Evolutionary conservation across 2,329 filamentous ascomycete species (phyloP).

Genomic region (Alternaria angustiovoidea): DNA sequence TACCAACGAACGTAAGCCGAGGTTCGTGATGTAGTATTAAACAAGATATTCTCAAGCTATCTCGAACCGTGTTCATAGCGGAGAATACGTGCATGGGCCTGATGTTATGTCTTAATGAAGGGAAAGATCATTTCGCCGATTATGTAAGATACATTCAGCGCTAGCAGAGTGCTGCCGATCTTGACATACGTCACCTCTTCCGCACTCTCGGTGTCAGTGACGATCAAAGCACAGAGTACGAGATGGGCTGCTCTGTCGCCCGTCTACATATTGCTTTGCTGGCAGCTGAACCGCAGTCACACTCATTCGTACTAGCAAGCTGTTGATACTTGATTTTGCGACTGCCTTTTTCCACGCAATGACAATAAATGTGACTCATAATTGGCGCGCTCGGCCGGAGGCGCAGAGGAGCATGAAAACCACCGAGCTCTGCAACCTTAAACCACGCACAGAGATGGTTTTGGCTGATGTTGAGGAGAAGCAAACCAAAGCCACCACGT

Average conservation of each 20-base stretch:
- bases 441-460: not conserved
- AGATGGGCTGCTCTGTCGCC: not conserved
- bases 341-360: not conserved
- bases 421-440: not conserved
- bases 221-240: not conserved
- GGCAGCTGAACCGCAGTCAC: not conserved
- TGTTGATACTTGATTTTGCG: not conserved
- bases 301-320: not conserved
- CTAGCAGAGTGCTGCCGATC: not conserved
- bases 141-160: not conserved
- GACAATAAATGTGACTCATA: not conserved
- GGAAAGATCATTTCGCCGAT: not conserved
- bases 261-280: too few relatives aligned
- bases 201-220: not conserved
- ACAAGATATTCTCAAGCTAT: not conserved
- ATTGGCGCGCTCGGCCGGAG: not conserved
- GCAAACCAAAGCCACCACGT: not conserved
- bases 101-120: not conserved
- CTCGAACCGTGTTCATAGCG: not conserved
- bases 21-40: not conserved
- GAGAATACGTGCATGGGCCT: not conserved
- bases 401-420: not conserved
- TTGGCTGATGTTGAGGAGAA: slow-evolving; percentile 2
- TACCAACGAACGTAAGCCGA: not conserved
- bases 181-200: slow-evolving; percentile 5